These are phyloP conservation scores for Anastatica hierochuntica DNA, from an alignment of 345 rosid species.

Conservation along the genomic window DNA sequence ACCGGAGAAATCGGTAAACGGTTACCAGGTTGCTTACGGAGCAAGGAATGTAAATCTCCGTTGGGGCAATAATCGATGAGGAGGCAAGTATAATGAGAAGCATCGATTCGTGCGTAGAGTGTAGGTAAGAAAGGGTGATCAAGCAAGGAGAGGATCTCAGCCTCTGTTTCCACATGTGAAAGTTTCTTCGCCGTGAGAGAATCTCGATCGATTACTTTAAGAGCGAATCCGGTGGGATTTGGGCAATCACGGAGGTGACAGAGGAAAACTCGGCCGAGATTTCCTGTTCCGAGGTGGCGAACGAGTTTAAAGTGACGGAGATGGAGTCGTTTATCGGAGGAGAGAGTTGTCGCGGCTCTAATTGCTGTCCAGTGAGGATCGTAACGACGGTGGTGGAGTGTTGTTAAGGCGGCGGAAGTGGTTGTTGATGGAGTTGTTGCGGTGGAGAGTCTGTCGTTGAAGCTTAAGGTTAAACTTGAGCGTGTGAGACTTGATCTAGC, in stretches of 20 bases:
- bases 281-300: slow-evolving; percentile 57
- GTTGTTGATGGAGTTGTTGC: slow-evolving; percentile 20
- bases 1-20: slow-evolving; percentile 49
- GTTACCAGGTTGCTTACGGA: slow-evolving; percentile 52
- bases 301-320: slow-evolving; percentile 64
- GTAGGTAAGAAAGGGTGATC: slow-evolving; percentile 83
- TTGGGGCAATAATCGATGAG: slow-evolving; percentile 82
- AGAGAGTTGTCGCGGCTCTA: slow-evolving; percentile 46
- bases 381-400: slow-evolving; percentile 41
- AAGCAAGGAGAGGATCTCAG: slow-evolving; percentile 54
- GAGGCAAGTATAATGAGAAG: slow-evolving; percentile 71
- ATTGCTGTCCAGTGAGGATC: slow-evolving; percentile 64
- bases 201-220: slow-evolving; percentile 59
- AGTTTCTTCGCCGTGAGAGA: slow-evolving; percentile 42
- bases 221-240: slow-evolving; percentile 35
- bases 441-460: slow-evolving; percentile 51
- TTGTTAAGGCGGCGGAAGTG: slow-evolving; percentile 13
- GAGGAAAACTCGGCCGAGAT: slow-evolving; percentile 70
- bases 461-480: slow-evolving; percentile 55
- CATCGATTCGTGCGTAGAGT: slow-evolving; percentile 65
- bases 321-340: slow-evolving; percentile 45
- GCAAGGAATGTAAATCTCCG: slow-evolving; percentile 79
- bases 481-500: slow-evolving; percentile 59
- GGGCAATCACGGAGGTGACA: slow-evolving; percentile 59
- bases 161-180: slow-evolving; percentile 49